phyloP scores from a whole-genome alignment of 345 rosid species.

The Citrus mangshanensis region DNA sequence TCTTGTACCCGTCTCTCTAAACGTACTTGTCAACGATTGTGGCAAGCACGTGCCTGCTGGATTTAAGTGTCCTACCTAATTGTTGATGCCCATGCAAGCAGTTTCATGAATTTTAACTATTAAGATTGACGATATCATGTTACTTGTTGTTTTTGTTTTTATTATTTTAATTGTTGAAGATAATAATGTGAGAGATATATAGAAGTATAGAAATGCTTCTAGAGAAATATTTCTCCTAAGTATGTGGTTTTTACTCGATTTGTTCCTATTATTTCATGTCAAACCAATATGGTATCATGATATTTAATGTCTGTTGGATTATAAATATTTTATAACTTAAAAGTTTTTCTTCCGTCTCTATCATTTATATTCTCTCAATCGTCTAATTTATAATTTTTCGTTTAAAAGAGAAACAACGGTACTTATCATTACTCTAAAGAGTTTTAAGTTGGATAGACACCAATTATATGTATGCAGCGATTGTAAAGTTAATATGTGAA shows the following conservation, averaged over 20 bases:
- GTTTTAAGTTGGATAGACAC: no score
- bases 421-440: no score
- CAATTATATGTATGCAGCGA: no score
- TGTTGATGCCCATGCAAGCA: background rate
- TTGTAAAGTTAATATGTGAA: no score
- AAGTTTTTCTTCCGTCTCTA: no score
- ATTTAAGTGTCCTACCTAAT: background rate
- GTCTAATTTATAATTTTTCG: no score
- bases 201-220: background rate
- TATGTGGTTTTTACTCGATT: background rate
- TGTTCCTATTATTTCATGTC: background rate
- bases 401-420: no score
- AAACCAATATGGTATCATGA: background rate
- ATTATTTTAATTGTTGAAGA: background rate
- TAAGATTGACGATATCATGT: background rate
- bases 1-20: background rate
- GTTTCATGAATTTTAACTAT: background rate
- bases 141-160: background rate
- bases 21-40: background rate
- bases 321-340: no score
- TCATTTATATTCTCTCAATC: no score
- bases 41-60: background rate
- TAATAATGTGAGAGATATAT: background rate
- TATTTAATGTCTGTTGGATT: background rate
- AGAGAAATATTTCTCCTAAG: background rate